Base-by-base conservation (phyloP, 163 green algal species). In the Prototheca stagnorum region DNA sequence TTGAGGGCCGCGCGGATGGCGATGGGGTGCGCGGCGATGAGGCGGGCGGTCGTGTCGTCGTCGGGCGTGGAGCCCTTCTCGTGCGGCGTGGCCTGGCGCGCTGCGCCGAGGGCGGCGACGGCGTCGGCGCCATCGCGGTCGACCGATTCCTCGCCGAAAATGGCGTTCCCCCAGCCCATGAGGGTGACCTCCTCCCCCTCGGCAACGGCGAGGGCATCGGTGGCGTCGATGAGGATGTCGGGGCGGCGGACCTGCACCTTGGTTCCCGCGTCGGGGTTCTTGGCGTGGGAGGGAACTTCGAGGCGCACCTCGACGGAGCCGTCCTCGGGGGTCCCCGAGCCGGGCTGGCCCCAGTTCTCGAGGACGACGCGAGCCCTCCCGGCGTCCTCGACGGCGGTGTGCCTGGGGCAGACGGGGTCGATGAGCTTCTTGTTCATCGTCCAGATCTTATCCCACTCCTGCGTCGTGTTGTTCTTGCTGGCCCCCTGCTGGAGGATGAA, bases 391-490 rank as follows among this genome's bases (percentile, higher is more conserved):
- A 98, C 65, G 0, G 84, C 84, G 4, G 86, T 95, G 73, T 96
- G 86, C 5, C 89, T 72, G 0, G 83, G 80, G 54, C 74, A 86
- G 1, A 94, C 74, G 0, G 89, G 89, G 73, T 97, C 90, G 31
- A 98, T 92, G 3, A 94, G 39, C 44, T 79, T 80, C 68, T 97
- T 97, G 79, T 99, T 99, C 59, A 96, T 90, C n/a, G 82, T 75
- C 90, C 90, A 99, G 35, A 99, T 81, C 77, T 97, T 97, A 73
- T 97, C 90, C 90, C 85, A 95, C 68, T 96, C 84, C 70, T 94
- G 78, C 36, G 81, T 72, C 0, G 80, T 92, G 33, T 82, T 57
- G 45, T 90, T 92, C 33, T 78, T 81, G 26, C 66, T 82, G 21
- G 81, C 81, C 14, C 83, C 83, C 67, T 92, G 81, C 8, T 29